These are phyloP conservation scores for Ustilago trichophora DNA, from an alignment of 1,284 basidiomycete genomes.

Conservation along the genomic window DNA sequence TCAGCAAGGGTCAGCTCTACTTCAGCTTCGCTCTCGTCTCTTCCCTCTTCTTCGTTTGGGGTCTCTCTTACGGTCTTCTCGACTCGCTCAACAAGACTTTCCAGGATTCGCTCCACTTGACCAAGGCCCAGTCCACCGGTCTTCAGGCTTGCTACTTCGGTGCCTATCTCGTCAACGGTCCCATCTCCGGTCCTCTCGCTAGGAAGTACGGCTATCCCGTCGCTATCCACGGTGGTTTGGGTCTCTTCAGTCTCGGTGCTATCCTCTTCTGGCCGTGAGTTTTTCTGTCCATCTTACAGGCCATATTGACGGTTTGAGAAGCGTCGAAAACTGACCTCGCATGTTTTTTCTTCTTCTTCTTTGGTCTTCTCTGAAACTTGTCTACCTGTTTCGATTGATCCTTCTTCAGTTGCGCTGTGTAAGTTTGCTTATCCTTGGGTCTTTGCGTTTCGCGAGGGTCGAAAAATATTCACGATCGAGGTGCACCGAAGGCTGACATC, in stretches of 20 bases:
- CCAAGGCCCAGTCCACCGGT: conserved; percentile 80
- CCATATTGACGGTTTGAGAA: too few relatives aligned
- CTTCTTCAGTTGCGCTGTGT: too few relatives aligned
- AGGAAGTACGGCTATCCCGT: conserved; percentile 68
- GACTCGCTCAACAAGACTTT: conserved; percentile 86
- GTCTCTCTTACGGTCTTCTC: conserved; percentile 74
- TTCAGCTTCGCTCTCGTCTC: conserved; percentile 78
- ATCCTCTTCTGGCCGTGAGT: conserved; percentile 47
- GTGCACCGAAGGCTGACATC: too few relatives aligned
- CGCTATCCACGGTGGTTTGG: conserved; percentile 74
- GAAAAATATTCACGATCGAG: too few relatives aligned
- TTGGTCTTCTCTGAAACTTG: too few relatives aligned
- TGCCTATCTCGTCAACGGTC: conserved; percentile 47
- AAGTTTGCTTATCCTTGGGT: too few relatives aligned
- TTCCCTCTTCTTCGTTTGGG: conserved; percentile 82
- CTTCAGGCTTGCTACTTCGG: conserved; percentile 86
- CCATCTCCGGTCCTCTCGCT: conserved; percentile 53
- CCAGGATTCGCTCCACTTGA: conserved; percentile 76
- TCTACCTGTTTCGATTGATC: too few relatives aligned
- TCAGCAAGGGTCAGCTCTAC: conserved; percentile 26
- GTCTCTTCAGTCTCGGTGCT: conserved; percentile 66
- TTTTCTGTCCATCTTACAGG: too few relatives aligned
- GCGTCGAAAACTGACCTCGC: too few relatives aligned
- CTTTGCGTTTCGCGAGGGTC: too few relatives aligned
- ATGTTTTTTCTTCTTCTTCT: too few relatives aligned